Evolutionary conservation across 2,329 filamentous ascomycete species (phyloP).

Genomic region (Grosmannia penicillata): DNA sequence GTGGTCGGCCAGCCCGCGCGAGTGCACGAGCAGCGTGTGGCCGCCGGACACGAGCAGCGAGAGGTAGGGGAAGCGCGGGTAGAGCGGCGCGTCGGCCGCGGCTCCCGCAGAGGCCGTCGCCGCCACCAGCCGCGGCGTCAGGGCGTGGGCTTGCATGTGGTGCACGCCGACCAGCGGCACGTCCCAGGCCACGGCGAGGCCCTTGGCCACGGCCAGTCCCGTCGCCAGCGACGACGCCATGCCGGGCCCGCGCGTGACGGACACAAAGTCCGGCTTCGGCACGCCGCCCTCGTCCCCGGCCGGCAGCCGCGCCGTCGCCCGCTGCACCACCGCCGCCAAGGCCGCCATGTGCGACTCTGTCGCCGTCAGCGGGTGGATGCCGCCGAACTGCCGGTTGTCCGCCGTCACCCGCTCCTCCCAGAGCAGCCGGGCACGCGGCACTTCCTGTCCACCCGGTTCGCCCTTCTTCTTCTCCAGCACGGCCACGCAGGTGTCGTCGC

Average conservation of each 20-base stretch:
- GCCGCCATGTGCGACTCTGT: constrained; percentile 60
- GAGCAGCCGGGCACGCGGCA: constrained; percentile 40
- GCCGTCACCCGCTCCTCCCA: constrained; percentile 75
- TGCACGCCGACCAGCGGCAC: constrained; percentile 76
- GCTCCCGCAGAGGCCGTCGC: constrained; percentile 29
- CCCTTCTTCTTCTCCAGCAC: constrained; percentile 45
- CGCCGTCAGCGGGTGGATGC: constrained; percentile 67
- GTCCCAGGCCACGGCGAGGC: constrained; percentile 68
- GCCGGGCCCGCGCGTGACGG: constrained; percentile 79
- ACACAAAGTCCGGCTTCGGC: constrained; percentile 51
- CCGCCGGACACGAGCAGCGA: constrained; percentile 84
- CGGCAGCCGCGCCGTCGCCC: constrained; percentile 43
- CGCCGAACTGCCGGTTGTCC: constrained; percentile 58
- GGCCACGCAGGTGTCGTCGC: constrained; percentile 87
- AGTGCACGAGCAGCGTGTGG: constrained; percentile 76
- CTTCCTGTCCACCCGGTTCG: background rate
- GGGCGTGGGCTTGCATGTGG: constrained; percentile 93
- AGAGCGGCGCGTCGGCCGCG: background rate
- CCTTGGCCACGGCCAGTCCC: constrained; percentile 76
- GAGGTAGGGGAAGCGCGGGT: constrained; percentile 65
- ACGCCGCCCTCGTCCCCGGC: background rate
- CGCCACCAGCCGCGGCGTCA: constrained; percentile 66
- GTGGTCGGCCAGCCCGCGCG: constrained; percentile 53
- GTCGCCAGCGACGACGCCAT: constrained; percentile 67
- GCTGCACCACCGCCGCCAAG: constrained; percentile 52